phyloP scores from a whole-genome alignment of 2,329 filamentous ascomycete species.

The Aspergillaceae sp. region DNA sequence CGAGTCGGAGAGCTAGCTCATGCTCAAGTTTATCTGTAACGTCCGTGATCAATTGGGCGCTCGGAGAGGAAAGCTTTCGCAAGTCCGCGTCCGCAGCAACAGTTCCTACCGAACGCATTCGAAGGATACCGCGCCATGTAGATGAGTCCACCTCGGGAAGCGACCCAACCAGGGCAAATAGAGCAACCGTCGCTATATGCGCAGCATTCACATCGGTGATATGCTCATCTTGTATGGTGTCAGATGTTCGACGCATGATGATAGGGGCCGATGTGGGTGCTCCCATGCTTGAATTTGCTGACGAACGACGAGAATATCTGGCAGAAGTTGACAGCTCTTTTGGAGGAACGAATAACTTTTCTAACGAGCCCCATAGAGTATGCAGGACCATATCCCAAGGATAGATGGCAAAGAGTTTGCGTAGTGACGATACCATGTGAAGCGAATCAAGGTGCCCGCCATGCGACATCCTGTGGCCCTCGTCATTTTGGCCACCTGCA shows the following conservation, averaged over 20 bases:
- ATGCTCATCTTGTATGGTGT: constrained; percentile 21
- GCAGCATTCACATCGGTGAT: constrained; percentile 32
- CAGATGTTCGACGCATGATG: constrained; percentile 19
- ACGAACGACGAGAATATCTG: constrained; percentile 23
- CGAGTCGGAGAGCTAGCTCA: constrained; percentile 43
- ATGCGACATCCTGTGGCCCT: not conserved
- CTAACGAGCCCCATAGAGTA: constrained; percentile 34
- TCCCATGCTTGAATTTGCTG: constrained; percentile 18
- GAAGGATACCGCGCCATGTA: constrained; percentile 34
- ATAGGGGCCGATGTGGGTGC: constrained; percentile 14
- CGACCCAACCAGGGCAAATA: constrained; percentile 31
- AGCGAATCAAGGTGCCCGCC: constrained; percentile 19
- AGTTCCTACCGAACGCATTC: constrained; percentile 33
- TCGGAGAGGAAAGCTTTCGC: constrained; percentile 21
- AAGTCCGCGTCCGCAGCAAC: constrained; percentile 32
- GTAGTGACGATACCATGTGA: constrained; percentile 25
- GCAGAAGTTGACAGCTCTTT: constrained; percentile 24
- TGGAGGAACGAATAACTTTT: constrained; percentile 33
- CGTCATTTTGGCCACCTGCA: not conserved
- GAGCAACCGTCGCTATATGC: constrained; percentile 28
- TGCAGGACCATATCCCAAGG: constrained; percentile 35
- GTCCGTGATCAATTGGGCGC: constrained; percentile 24
- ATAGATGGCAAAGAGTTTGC: constrained; percentile 28
- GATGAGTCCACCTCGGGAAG: constrained; percentile 27
- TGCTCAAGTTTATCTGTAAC: constrained; percentile 42